These are phyloP conservation scores for Ceratocystis cubensis DNA, from an alignment of 2,329 filamentous ascomycete species.

Conservation along the genomic window DNA sequence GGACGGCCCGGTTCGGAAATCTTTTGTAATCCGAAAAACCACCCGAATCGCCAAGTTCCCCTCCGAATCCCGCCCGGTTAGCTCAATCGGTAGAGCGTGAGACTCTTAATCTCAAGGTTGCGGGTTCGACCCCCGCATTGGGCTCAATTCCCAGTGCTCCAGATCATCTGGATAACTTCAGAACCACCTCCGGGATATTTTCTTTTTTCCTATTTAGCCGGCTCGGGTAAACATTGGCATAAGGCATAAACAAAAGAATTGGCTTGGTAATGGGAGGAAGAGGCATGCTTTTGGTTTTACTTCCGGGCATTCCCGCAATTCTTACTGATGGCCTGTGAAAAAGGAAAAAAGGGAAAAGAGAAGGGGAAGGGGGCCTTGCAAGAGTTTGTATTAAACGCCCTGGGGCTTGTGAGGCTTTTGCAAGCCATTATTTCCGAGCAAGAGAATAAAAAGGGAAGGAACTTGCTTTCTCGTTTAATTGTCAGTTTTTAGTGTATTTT, in stretches of 20 bases:
- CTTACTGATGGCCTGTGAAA: not conserved
- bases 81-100: conserved; percentile 63
- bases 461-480: not conserved
- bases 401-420: too few relatives aligned
- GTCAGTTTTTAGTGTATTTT: not conserved
- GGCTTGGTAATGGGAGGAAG: too few relatives aligned
- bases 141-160: conserved; percentile 23
- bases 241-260: not conserved
- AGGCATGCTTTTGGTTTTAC: too few relatives aligned
- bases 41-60: too few relatives aligned
- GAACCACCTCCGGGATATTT: conserved; percentile 2
- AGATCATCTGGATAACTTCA: conserved; percentile 17
- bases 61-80: conserved; percentile 35
- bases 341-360: not conserved
- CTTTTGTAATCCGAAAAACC: too few relatives aligned
- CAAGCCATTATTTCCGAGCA: not conserved
- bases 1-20: too few relatives aligned
- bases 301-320: not conserved
- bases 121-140: conserved; percentile 32
- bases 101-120: conserved; percentile 47
- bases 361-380: not conserved
- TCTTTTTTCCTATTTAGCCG: not conserved
- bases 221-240: conserved; percentile 1
- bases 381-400: too few relatives aligned
- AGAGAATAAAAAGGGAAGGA: not conserved